Percentiles rank a stretch among this genome's conserved stretches.
Evolutionary conservation across 2,329 filamentous ascomycete genomes (phyloP).

Genomic region (Metarhizium rileyi): DNA sequence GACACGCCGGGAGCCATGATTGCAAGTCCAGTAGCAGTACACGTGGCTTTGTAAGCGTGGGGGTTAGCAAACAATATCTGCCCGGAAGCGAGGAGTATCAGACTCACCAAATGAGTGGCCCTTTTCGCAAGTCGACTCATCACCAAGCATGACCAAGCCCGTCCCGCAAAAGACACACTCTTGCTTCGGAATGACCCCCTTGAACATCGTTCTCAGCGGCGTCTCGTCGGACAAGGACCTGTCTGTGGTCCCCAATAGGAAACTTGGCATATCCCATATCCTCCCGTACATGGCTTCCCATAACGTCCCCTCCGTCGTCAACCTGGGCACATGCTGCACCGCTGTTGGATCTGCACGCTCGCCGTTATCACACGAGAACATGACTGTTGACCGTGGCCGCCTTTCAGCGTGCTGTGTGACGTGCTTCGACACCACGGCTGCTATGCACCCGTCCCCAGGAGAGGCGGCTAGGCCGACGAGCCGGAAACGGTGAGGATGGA

Average conservation of each 20-base stretch:
- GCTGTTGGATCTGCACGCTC: conserved; percentile 1
- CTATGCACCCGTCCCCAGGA: conserved; percentile 41
- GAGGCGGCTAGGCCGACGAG: conserved; percentile 44
- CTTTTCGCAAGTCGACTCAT: conserved; percentile 28
- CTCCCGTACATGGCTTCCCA: conserved; percentile 52
- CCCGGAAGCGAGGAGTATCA: background rate
- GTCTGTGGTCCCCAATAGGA: conserved; percentile 17
- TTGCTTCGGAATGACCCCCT: conserved; percentile 24
- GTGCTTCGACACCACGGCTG: conserved; percentile 39
- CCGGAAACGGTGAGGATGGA: conserved; percentile 39
- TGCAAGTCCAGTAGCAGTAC: conserved; percentile 42
- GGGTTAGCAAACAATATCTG: background rate
- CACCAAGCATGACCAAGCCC: conserved; percentile 21
- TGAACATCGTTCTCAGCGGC: conserved; percentile 29
- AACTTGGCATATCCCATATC: conserved; percentile 35
- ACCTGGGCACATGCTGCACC: conserved; percentile 6
- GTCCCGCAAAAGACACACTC: conserved; percentile 38
- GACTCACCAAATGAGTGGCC: conserved; percentile 31
- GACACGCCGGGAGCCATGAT: conserved; percentile 45
- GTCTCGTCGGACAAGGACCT: conserved; percentile 10
- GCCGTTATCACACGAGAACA: conserved; percentile 24
- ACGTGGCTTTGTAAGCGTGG: conserved; percentile 30
- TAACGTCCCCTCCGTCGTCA: conserved; percentile 44
- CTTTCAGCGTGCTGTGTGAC: conserved; percentile 39
- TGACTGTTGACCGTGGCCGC: conserved; percentile 24